Evolutionary conservation across 306 rosid species (phyloP).

Genomic region (Heteromeles arbutifolia): DNA sequence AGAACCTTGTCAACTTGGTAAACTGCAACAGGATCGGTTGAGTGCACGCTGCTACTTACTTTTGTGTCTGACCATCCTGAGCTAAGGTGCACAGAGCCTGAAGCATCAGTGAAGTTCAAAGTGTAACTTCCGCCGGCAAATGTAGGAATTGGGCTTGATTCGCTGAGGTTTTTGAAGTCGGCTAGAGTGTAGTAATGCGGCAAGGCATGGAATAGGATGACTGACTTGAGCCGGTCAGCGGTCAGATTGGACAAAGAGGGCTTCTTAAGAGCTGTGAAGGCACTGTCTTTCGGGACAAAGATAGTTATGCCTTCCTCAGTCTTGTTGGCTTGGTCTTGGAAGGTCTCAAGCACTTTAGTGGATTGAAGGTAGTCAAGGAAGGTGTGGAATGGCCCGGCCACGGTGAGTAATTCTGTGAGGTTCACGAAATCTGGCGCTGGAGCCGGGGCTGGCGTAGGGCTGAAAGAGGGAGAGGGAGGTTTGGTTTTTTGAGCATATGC

Average conservation of each 20-base stretch:
- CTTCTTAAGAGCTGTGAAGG: conserved; percentile 54
- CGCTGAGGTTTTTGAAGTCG: conserved; percentile 68
- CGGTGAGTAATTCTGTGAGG: conserved; percentile 63
- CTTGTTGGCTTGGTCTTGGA: conserved; percentile 92
- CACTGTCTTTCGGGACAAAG: conserved; percentile 71
- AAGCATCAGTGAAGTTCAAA: conserved; percentile 67
- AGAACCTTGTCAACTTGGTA: conserved; percentile 73
- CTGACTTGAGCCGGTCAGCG: conserved; percentile 53
- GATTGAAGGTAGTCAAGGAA: conserved; percentile 66
- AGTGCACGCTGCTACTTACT: conserved; percentile 73
- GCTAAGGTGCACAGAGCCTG: conserved; percentile 50
- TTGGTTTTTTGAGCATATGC: conserved; percentile 58
- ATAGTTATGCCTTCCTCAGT: conserved; percentile 85
- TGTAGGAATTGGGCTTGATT: conserved; percentile 50
- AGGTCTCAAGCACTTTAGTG: conserved; percentile 76
- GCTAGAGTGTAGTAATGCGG: conserved; percentile 73
- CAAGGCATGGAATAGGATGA: conserved; percentile 76
- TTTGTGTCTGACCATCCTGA: conserved; percentile 84
- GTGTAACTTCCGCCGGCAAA: conserved; percentile 73
- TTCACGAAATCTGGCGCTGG: conserved; percentile 66
- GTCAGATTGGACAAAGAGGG: conserved; percentile 70
- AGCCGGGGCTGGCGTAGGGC: conserved; percentile 87
- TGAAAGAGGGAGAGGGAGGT: conserved; percentile 48
- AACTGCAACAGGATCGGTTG: conserved; percentile 80
- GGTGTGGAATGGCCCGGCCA: conserved; percentile 88